Evolutionary conservation across 257 asterid genomes (phyloP), one percentile per base, ranked within the genome.

Genomic region (Schizonepeta tenuifolia): DNA sequence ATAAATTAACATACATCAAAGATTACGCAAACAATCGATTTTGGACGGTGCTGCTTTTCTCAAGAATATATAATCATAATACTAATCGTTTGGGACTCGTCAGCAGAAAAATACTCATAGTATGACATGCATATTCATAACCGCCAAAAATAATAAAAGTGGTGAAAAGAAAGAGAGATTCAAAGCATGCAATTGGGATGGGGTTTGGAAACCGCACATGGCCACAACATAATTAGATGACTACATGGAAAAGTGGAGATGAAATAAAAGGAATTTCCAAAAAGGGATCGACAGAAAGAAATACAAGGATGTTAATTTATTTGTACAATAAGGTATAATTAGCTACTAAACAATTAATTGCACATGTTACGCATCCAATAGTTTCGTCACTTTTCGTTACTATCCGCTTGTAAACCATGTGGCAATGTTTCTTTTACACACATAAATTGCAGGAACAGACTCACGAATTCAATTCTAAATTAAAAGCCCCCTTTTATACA

Each of bases 1-100:
- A 7, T 54, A 43, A 56, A 55, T 13, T 3, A 54, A 69, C 41
- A 26, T 33, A n/a, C 18, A 51, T 51, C 28, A 43, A 28, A 47
- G 5, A 60, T 17, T 21, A 44, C 56, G 70, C 68, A 67, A 14
- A 12, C 56, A 9, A 26, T 38, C 28, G 40, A 36, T 21, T 47
- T 7, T 60, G 71, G 79, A 24, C 75, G 79, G 75, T 75, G 75
- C 71, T 35, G 13, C 58, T 68, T 47, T 49, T 17, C 3, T 72
- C 33, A 12, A 72, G 46, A 60, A 61, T 33, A 31, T n/a, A n/a
- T n/a, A n/a, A n/a, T n/a, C n/a, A 53, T 69, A 43, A 21, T 38
- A 15, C 49, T 62, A 13, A 24, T 14, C 24, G 65, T 63, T 40
- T 40, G 13, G 38, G 44, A 51, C 53, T 36, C 55, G 54, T 35